A percentile compares a stretch with the other conserved stretches of the same genome.
phyloP scores from a whole-genome alignment of 768 basidiomycete genomes.

The Termitomyces sp. region DNA sequence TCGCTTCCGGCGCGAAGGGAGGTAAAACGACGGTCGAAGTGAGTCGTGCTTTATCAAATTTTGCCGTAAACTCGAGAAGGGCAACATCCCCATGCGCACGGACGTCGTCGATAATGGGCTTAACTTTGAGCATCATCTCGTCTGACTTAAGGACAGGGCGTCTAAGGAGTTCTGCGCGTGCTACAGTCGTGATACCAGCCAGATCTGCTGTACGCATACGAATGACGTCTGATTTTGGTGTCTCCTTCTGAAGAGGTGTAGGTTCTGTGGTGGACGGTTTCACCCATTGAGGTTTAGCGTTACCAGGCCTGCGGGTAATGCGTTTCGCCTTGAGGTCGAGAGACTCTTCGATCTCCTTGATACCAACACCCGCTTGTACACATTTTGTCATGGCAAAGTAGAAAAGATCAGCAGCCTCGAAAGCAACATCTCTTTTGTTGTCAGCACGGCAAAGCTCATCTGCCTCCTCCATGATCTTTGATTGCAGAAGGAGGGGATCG shows the following conservation, averaged over 20 bases:
- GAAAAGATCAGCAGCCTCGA: constrained; percentile 91
- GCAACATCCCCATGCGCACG: constrained; percentile 81
- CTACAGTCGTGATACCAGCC: constrained; percentile 34
- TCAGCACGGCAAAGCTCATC: constrained; percentile 89
- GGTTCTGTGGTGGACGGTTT: constrained; percentile 18
- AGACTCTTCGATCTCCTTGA: constrained; percentile 79
- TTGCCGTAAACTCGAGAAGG: constrained; percentile 83
- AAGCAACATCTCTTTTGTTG: constrained; percentile 77
- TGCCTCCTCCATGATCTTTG: constrained; percentile 98
- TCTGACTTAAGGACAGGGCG: constrained; percentile 85
- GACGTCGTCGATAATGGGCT: constrained; percentile 89
- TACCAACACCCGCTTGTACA: constrained; percentile 71
- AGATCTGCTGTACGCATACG: constrained; percentile 75
- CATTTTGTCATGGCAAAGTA: constrained; percentile 92
- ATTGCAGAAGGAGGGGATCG: constrained; percentile 72
- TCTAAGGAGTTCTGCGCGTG: constrained; percentile 67
- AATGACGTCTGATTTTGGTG: constrained; percentile 41
- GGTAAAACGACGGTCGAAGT: constrained; percentile 67
- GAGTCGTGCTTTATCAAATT: constrained; percentile 83
- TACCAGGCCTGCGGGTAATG: constrained; percentile 81
- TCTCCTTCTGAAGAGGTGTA: constrained; percentile 1
- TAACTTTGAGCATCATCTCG: constrained; percentile 90
- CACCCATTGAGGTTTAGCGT: constrained; percentile 84
- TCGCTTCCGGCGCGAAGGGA: constrained; percentile 66
- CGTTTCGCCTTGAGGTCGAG: constrained; percentile 83